Evolutionary conservation across 2,329 filamentous ascomycete genomes (phyloP).

Genomic region (Trichophyton simii): DNA sequence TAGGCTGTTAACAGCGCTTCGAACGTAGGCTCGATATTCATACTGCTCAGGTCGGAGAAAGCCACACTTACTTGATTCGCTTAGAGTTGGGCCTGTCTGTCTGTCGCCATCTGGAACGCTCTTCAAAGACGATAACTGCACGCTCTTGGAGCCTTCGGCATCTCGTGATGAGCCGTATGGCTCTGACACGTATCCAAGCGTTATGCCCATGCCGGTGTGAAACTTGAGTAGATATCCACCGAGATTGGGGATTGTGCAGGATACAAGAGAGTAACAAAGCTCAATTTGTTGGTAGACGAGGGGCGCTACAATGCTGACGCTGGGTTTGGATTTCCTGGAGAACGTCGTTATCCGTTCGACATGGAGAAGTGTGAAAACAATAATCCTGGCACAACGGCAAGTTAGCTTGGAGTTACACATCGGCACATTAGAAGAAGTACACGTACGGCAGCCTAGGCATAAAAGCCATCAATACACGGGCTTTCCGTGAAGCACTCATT

Average conservation of each 20-base stretch:
- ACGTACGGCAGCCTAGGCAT: not conserved
- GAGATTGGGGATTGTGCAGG: not conserved
- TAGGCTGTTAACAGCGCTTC: not conserved
- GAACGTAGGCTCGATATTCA: not conserved
- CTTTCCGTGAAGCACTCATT: not conserved
- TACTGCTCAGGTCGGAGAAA: constrained; percentile 1
- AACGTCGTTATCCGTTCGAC: not conserved
- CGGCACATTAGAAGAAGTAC: no score
- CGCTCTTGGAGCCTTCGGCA: not conserved
- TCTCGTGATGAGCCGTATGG: not conserved
- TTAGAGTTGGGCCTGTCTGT: not conserved
- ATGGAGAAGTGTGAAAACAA: not conserved
- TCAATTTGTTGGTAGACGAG: not conserved
- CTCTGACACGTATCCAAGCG: not conserved
- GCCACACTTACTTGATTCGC: not conserved
- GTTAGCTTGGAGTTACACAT: not conserved
- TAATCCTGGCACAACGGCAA: not conserved
- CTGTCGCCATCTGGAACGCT: no score
- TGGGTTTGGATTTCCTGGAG: not conserved
- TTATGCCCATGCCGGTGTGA: not conserved
- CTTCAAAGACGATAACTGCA: constrained; percentile 1
- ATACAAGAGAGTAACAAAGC: not conserved
- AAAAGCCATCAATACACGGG: not conserved
- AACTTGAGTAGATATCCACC: not conserved
- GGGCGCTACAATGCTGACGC: not conserved